Percentiles rank a stretch among this genome's conserved stretches.
phyloP scores from a whole-genome alignment of 2,329 filamentous ascomycete genomes.

The Phoma sp. region DNA sequence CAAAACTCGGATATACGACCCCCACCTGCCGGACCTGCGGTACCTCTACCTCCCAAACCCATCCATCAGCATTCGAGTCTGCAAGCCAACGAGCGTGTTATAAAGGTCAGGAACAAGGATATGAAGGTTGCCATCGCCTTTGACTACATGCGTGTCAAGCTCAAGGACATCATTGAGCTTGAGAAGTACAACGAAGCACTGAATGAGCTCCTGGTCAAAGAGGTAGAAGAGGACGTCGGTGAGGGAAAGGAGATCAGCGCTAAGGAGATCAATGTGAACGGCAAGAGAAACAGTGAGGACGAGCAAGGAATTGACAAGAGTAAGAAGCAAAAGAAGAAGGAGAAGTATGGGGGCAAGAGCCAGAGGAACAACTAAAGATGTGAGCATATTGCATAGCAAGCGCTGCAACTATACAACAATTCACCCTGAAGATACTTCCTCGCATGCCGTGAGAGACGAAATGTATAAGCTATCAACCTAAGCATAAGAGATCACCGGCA shows the following conservation, averaged over 20 bases:
- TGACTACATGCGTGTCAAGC: conserved; percentile 77
- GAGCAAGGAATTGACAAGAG: conserved; percentile 28
- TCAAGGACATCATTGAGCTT: conserved; percentile 74
- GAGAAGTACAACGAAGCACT: conserved; percentile 69
- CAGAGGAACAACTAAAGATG: conserved; percentile 36
- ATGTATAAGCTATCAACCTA: too few species aligned
- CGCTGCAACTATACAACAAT: too few species aligned
- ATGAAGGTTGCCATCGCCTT: conserved; percentile 77
- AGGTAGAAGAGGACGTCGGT: conserved; percentile 30
- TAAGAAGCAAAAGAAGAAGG: conserved; percentile 37
- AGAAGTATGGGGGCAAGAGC: conserved; percentile 6
- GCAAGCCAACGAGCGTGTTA: conserved; percentile 37
- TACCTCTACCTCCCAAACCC: conserved; percentile 18
- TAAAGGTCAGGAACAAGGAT: conserved; percentile 54
- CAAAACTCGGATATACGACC: conserved; percentile 33
- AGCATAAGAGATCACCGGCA: too few species aligned
- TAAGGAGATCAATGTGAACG: conserved; percentile 28
- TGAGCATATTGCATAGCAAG: too few species aligned
- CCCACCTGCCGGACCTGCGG: conserved; percentile 10
- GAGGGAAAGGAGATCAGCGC: conserved; percentile 18
- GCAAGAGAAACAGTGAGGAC: conserved; percentile 42
- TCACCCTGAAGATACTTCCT: too few species aligned
- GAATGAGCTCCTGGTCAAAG: conserved; percentile 60
- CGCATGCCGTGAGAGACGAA: too few species aligned
- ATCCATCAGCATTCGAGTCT: conserved; percentile 17